These are phyloP conservation scores for Aureobasidium sp. DNA, from an alignment of 2,329 filamentous ascomycete genomes.

Conservation along the genomic window DNA sequence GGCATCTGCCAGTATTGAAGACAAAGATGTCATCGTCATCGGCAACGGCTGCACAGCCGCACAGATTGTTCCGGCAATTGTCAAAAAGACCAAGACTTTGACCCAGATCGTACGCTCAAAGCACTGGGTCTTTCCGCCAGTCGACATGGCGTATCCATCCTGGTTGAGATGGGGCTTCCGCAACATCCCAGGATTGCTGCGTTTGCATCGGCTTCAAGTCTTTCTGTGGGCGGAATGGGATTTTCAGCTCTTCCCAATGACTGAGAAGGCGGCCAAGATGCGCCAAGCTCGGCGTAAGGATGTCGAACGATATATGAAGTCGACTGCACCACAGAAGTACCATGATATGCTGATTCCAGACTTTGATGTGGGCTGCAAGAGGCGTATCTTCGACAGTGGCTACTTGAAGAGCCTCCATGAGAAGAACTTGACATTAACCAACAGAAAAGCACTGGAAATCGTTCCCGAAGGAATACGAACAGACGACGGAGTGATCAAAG, in stretches of 20 bases:
- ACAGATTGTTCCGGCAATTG: slow-evolving; percentile 37
- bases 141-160: slow-evolving; percentile 25
- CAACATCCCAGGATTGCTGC: slow-evolving; percentile 38
- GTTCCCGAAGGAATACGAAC: no score
- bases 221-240: slow-evolving; percentile 19
- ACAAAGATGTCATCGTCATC: slow-evolving; percentile 18
- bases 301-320: slow-evolving; percentile 21
- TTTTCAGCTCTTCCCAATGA: not conserved
- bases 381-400: slow-evolving; percentile 26
- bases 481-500: no score
- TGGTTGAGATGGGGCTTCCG: slow-evolving; percentile 27
- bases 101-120: slow-evolving; percentile 20
- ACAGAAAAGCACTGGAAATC: no score
- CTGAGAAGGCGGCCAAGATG: slow-evolving; percentile 2
- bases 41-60: slow-evolving; percentile 39
- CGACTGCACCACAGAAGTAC: slow-evolving; percentile 21
- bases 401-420: no score
- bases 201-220: slow-evolving; percentile 37
- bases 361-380: slow-evolving; percentile 27
- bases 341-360: slow-evolving; percentile 20
- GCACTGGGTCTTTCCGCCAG: slow-evolving; percentile 31
- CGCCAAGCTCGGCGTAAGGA: slow-evolving; percentile 18
- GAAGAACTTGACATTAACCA: no score
- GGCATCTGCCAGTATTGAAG: not conserved
- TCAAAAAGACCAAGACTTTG: not conserved